Conservation (phyloP, 345 rosid species). For the Eucalyptus polyanthemos region DNA sequence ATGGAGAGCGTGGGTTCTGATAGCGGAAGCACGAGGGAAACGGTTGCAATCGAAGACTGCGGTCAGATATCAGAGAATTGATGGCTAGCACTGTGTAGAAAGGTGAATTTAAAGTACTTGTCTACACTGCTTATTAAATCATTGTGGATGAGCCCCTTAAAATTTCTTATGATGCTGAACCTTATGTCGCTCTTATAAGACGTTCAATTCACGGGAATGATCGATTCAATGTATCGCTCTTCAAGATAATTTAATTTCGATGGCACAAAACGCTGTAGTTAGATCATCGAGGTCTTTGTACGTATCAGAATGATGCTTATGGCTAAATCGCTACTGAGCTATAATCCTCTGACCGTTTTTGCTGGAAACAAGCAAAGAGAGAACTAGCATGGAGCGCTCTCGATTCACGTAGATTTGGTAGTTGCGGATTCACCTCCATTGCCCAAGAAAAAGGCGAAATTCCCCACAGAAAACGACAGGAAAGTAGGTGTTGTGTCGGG, state of each 20-base stretch:
- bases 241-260: neutral
- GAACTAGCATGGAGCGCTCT: too few species aligned
- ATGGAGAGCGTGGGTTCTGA: conserved; percentile 68
- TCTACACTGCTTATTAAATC: neutral
- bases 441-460: too few species aligned
- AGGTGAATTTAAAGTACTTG: neutral
- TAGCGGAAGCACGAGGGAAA: conserved; percentile 24
- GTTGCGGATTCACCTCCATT: too few species aligned
- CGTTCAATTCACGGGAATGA: neutral
- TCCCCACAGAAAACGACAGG: too few species aligned
- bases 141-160: neutral
- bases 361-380: too few species aligned
- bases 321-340: too few species aligned
- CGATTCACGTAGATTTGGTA: too few species aligned
- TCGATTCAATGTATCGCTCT: neutral
- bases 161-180: neutral
- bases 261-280: neutral
- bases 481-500: too few species aligned
- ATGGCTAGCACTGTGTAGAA: neutral
- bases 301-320: accelerated
- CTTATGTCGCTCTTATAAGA: neutral
- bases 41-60: conserved; percentile 62
- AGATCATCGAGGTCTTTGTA: neutral
- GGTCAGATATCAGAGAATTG: conserved; percentile 42
- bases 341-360: too few species aligned